Evolutionary conservation across 2,329 filamentous ascomycete species (phyloP).

Genomic region (Teratosphaeriaceae sp.): DNA sequence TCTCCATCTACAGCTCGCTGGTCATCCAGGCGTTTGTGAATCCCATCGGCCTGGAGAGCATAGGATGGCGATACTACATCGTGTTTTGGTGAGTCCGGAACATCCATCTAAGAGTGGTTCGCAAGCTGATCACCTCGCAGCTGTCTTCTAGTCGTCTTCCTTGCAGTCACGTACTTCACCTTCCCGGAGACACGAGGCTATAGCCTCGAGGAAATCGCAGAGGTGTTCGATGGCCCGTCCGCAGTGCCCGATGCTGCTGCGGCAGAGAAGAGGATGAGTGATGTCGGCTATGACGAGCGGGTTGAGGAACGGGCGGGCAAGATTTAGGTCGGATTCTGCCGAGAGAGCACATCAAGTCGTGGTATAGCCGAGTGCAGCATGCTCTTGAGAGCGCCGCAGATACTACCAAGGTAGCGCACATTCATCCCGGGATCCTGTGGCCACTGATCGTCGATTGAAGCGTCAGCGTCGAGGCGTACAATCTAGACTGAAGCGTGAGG

Average conservation of each 20-base stretch:
- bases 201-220: conserved; percentile 39
- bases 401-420: no score
- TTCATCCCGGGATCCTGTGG: no score
- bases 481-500: no score
- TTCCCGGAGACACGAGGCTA: conserved; percentile 24
- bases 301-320: conserved; percentile 16
- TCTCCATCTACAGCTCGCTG: conserved; percentile 21
- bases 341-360: no score
- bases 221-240: conserved; percentile 33
- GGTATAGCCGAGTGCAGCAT: no score
- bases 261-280: conserved; percentile 11
- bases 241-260: conserved; percentile 6
- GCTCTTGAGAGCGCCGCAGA: no score
- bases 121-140: background rate
- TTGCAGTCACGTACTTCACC: conserved; percentile 22
- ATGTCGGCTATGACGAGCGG: conserved; percentile 11
- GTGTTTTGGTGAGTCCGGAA: conserved; percentile 36
- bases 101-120: no score
- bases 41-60: conserved; percentile 28
- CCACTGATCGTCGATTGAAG: no score
- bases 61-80: conserved; percentile 30
- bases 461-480: no score
- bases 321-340: no score
- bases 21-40: conserved; percentile 31
- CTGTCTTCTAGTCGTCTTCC: conserved; percentile 20